phyloP scores from a whole-genome alignment of 345 rosid genomes.

The Rhodamnia argentea region DNA sequence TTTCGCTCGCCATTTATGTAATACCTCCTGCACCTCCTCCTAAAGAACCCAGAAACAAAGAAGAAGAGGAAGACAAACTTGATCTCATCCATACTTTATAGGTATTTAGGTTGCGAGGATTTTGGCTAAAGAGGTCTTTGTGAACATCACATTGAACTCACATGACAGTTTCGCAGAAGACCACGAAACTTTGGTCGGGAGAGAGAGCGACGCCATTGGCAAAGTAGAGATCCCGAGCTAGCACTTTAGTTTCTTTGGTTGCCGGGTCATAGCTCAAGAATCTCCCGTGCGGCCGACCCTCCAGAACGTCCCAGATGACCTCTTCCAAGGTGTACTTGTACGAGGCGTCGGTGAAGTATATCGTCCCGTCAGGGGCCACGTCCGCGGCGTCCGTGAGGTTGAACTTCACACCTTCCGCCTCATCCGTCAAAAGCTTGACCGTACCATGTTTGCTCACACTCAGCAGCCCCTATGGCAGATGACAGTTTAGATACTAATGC shows the following conservation, averaged over 20 bases:
- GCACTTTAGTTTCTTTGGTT: conserved; percentile 32
- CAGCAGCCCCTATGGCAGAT: conserved; percentile 44
- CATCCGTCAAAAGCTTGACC: conserved; percentile 38
- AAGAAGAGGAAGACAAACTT: no score
- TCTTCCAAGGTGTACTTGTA: conserved; percentile 20
- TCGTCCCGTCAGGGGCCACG: conserved; percentile 46
- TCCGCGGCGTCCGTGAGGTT: conserved; percentile 56
- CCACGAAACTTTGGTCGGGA: conserved; percentile 38
- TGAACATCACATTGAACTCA: conserved; percentile 4
- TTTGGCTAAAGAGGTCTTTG: neutral
- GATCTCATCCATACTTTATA: no score
- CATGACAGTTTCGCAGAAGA: conserved; percentile 62
- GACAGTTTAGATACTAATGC: neutral
- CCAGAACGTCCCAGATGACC: conserved; percentile 19
- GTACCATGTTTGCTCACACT: conserved; percentile 31
- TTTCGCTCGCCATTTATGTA: conserved; percentile 38
- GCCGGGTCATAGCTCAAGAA: conserved; percentile 49
- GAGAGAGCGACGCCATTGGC: conserved; percentile 70
- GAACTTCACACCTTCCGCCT: conserved; percentile 57
- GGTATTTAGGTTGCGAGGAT: no score
- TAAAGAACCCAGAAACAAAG: conserved; percentile 3
- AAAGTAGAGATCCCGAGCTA: conserved; percentile 45
- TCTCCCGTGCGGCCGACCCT: conserved; percentile 66
- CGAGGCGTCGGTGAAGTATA: conserved; percentile 82
- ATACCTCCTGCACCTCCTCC: conserved; percentile 63